These are phyloP conservation scores for Hanseniaspora hatyaiensis DNA, from an alignment of 805 yeast species.

Conservation along the genomic window DNA sequence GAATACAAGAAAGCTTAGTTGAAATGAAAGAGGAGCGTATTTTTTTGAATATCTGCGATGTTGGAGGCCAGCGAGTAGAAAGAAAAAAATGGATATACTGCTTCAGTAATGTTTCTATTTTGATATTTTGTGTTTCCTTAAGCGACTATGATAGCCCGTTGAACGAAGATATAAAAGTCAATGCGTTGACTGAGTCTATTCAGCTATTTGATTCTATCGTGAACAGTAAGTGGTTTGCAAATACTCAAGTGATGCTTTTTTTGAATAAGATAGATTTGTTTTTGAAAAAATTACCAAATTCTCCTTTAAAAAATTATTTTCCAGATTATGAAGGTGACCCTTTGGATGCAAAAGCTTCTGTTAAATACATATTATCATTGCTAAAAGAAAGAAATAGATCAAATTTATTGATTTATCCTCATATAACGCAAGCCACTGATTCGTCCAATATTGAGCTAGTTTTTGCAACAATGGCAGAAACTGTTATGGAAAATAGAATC, in stretches of 20 bases:
- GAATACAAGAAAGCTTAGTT: constrained; percentile 74
- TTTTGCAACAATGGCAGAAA: constrained; percentile 72
- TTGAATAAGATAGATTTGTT: constrained; percentile 84
- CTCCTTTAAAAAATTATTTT: constrained; percentile 72
- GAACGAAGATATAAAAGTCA: constrained; percentile 63
- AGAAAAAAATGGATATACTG: constrained; percentile 96
- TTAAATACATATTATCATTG: constrained; percentile 76
- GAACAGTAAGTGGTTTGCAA: constrained; percentile 82
- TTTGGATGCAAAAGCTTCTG: constrained; percentile 76
- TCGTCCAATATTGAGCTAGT: constrained; percentile 79
- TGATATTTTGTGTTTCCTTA: constrained; percentile 82
- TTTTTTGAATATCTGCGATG: constrained; percentile 61
- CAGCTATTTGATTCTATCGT: constrained; percentile 81
- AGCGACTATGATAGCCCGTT: constrained; percentile 84
- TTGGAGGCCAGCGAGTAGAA: constrained; percentile 93
- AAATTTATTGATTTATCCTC: constrained; percentile 73
- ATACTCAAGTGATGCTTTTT: constrained; percentile 76
- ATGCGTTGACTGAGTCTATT: constrained; percentile 69
- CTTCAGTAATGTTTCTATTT: constrained; percentile 81
- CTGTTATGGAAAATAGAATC: constrained; percentile 62
- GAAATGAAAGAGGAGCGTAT: constrained; percentile 49
- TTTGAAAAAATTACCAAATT: constrained; percentile 67
- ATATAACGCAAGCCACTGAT: constrained; percentile 89
- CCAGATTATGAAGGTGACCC: constrained; percentile 88
- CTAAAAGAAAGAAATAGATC: constrained; percentile 76